A percentile compares a stretch with the other conserved stretches of the same genome.
Evolutionary conservation across 768 basidiomycete species (phyloP).

Genomic region (Pisolithus microcarpus): DNA sequence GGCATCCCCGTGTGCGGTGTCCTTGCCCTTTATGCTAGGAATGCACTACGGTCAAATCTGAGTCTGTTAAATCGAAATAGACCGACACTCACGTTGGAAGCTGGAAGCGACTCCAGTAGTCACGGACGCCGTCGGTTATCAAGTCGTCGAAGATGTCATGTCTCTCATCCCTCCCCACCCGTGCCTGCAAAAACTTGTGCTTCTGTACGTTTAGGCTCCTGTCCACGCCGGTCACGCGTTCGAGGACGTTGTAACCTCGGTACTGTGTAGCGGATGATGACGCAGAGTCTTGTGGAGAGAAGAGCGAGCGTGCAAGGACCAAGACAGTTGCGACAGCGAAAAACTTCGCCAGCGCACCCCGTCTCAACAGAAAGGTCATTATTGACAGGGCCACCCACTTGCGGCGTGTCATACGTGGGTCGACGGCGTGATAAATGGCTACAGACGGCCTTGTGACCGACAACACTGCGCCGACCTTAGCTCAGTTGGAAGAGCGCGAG

Average conservation of each 20-base stretch:
- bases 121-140: constrained; percentile 67
- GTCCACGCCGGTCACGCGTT: constrained; percentile 59
- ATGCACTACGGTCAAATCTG: background rate
- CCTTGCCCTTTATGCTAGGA: constrained; percentile 65
- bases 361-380: constrained; percentile 27
- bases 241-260: constrained; percentile 53
- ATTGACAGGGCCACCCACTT: background rate
- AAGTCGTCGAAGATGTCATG: constrained; percentile 73
- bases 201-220: constrained; percentile 83
- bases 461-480: constrained; percentile 32
- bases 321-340: constrained; percentile 14
- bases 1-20: constrained; percentile 83
- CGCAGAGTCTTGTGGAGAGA: constrained; percentile 11
- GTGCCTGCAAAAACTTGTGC: constrained; percentile 79
- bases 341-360: constrained; percentile 20
- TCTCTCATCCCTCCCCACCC: constrained; percentile 81
- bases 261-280: constrained; percentile 35
- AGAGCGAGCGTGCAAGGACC: constrained; percentile 14
- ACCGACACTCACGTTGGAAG: constrained; percentile 67
- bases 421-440: too few species aligned
- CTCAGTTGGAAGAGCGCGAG: constrained; percentile 48
- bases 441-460: too few species aligned
- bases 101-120: constrained; percentile 93
- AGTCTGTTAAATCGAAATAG: background rate
- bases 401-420: background rate